These are phyloP conservation scores for Medicago arabica DNA, from an alignment of 306 rosid genomes.

Conservation along the genomic window DNA sequence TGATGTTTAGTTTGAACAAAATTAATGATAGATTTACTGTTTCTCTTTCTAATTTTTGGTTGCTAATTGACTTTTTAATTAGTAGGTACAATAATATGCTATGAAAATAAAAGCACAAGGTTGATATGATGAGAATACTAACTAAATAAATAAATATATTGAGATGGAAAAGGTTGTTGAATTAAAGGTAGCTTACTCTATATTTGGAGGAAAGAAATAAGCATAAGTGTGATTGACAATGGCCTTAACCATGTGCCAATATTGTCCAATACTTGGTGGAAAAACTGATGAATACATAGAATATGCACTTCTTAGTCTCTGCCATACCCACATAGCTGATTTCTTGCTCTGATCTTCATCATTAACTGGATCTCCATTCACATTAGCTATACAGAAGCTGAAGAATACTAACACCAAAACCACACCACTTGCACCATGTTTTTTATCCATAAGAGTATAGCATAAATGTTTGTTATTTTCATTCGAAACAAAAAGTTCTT, in stretches of 20 bases:
- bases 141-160: no score
- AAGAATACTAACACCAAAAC: slow-evolving; percentile 7
- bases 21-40: no score
- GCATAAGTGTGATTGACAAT: slow-evolving; percentile 2
- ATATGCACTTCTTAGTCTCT: slow-evolving; percentile 30
- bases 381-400: neutral
- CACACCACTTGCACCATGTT: neutral
- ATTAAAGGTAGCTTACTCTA: slow-evolving; percentile 38
- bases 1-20: no score
- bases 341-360: neutral
- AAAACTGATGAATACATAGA: slow-evolving; percentile 16
- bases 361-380: neutral
- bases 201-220: slow-evolving; percentile 42
- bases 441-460: slow-evolving; percentile 5
- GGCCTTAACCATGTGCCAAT: slow-evolving; percentile 30
- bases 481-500: neutral
- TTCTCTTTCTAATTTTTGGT: no score
- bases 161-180: neutral
- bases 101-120: no score
- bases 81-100: no score
- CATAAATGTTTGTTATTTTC: neutral
- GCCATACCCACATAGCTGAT: slow-evolving; percentile 22
- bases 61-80: no score
- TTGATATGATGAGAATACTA: no score
- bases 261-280: neutral